Conservation (phyloP, 2,329 filamentous ascomycete genomes). For the Cercospora sp. region DNA sequence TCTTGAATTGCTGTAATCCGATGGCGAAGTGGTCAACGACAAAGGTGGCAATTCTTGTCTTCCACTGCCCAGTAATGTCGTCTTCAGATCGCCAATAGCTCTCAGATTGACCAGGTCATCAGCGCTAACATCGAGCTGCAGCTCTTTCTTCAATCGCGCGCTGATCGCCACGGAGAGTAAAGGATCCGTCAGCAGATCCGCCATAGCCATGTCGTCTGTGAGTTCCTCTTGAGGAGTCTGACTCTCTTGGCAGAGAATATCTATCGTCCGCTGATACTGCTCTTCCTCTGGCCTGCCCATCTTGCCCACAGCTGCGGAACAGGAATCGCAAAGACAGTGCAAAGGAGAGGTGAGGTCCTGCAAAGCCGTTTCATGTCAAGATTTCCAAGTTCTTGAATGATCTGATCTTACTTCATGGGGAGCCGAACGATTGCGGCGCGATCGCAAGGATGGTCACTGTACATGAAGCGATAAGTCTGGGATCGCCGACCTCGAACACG, state of each 20-base stretch:
- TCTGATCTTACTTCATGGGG: background rate
- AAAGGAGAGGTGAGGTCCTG: background rate
- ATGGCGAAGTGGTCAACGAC: background rate
- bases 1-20: background rate
- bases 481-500: background rate
- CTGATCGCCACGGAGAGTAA: conserved; percentile 10
- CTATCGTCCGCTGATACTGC: conserved; percentile 13
- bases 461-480: background rate
- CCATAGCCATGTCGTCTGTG: conserved; percentile 9
- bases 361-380: background rate
- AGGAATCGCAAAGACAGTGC: background rate
- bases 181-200: conserved; percentile 11
- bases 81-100: conserved; percentile 11
- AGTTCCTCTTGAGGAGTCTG: conserved; percentile 5
- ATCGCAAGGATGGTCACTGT: background rate
- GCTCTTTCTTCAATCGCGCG: conserved; percentile 6
- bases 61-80: conserved; percentile 3
- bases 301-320: background rate
- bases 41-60: background rate
- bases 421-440: background rate
- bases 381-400: background rate
- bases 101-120: conserved; percentile 11
- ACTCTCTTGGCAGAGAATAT: conserved; percentile 10
- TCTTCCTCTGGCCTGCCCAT: background rate
- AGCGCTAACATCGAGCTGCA: conserved; percentile 6